Conservation (phyloP, 2,329 filamentous ascomycete genomes). For the Immersiporthe knoxdaviesiana region DNA sequence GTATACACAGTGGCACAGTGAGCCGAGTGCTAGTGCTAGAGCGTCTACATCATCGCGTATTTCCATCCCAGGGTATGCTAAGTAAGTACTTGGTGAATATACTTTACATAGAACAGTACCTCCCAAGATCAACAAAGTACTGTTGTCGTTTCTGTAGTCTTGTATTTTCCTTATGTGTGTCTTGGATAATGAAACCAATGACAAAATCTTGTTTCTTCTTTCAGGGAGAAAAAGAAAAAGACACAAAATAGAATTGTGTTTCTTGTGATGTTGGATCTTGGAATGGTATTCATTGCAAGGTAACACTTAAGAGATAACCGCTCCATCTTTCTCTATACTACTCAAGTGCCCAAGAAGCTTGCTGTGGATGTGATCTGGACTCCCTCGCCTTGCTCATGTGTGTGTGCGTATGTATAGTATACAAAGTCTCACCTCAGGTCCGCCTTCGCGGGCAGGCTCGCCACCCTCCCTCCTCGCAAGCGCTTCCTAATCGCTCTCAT, state of each 20-base stretch:
- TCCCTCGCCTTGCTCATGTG: neutral
- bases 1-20: neutral
- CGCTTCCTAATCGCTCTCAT: constrained; percentile 41
- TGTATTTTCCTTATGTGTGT: no score
- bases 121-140: neutral
- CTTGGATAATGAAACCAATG: no score
- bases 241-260: no score
- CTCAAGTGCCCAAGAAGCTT: neutral
- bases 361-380: neutral
- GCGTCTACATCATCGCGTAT: neutral
- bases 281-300: neutral
- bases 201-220: no score
- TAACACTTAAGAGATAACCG: neutral
- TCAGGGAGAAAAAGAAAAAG: no score
- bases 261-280: neutral
- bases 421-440: neutral
- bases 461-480: neutral
- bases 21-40: neutral
- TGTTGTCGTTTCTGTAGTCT: neutral
- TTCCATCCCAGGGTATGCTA: neutral
- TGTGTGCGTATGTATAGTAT: neutral
- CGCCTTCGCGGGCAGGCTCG: neutral
- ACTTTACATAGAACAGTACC: no score
- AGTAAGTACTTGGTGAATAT: no score
- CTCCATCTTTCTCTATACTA: neutral